Conservation (phyloP, 192 early-diverging fungal genomes). For the Linnemannia zychae region DNA sequence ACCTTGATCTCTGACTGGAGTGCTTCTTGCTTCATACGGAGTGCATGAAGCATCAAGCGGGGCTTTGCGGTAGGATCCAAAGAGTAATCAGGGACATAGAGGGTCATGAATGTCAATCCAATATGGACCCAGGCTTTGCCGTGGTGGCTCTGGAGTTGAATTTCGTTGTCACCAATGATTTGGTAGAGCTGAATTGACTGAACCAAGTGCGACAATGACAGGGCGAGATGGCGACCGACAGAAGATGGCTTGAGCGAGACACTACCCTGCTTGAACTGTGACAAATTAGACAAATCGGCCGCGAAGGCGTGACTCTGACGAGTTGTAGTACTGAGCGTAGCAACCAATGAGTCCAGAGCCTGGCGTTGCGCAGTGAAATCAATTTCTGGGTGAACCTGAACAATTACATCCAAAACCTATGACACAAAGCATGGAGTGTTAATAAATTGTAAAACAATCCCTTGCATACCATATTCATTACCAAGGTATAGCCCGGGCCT, state of each 20-base stretch:
- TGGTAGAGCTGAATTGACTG: slow-evolving; percentile 37
- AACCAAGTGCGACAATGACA: slow-evolving; percentile 22
- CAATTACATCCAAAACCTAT: slow-evolving; percentile 47
- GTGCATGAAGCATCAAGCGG: slow-evolving; percentile 72
- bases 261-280: slow-evolving; percentile 18
- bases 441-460: background rate
- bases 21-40: slow-evolving; percentile 66
- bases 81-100: slow-evolving; percentile 84
- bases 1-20: slow-evolving; percentile 72
- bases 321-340: slow-evolving; percentile 13
- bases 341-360: slow-evolving; percentile 20
- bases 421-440: background rate
- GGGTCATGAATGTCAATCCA: slow-evolving; percentile 70
- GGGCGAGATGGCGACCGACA: slow-evolving; percentile 37
- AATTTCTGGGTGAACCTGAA: slow-evolving; percentile 26
- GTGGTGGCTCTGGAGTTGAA: slow-evolving; percentile 39
- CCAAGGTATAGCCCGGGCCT: background rate
- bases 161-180: slow-evolving; percentile 21
- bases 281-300: slow-evolving; percentile 1
- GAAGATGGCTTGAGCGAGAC: slow-evolving; percentile 38
- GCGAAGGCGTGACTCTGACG: slow-evolving; percentile 25
- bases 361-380: slow-evolving; percentile 20
- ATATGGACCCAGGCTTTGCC: slow-evolving; percentile 73
- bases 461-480: background rate
- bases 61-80: slow-evolving; percentile 89